Base-by-base conservation (phyloP, 2,329 filamentous ascomycete genomes). In the Exophiala mesophila region DNA sequence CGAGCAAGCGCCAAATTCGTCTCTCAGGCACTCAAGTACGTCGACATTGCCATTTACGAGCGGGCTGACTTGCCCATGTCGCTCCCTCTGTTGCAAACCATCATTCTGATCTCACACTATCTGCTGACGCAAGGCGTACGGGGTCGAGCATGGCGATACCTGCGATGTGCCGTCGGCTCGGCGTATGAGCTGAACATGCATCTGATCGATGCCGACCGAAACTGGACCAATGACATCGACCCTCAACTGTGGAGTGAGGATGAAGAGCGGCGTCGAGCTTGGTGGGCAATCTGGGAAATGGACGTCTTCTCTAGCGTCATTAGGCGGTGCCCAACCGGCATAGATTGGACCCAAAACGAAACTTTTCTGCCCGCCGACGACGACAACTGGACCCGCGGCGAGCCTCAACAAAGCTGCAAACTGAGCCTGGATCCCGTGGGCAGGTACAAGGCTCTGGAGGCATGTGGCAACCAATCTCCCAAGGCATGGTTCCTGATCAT, bases 241-340 rank as follows among this genome's bases (percentile, higher is more conserved):
- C 29, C 29, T 13, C 12, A 32, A 15, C 10, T 6, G 13, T 60
- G 58, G 55, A 37, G 41, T 6, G 38, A 55, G 2, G 41, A 57
- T 5, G 63, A 67, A 47, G 64, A 66, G 45, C 58, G 61, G 32
- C 56, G 64, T 1, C 56, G 64, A 4, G 57, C 59, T 1, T 67
- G 63, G 61, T 67, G 64, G 64, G 59, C 63, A 0, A 59, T 67
- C 15, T 67, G 63, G 64, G 64, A 67, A 41, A 64, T 67, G 58
- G 64, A 67, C 41, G 58, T 65, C 9, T 67, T 65, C 42, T 62
- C 63, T 2, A 62, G 55, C 35, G 62, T 62, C 5, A 62, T 67
- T 24, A 56, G 62, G 8, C 57, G 62, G 4, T 52, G 55, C 6
- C 64, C 64, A 2, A 59, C 58, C 1, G 62, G 60, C 0, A 56